Percentiles rank a stretch among this genome's conserved stretches.
Conservation (phyloP, 2,329 filamentous ascomycete genomes). For the Aureobasidium sp. region DNA sequence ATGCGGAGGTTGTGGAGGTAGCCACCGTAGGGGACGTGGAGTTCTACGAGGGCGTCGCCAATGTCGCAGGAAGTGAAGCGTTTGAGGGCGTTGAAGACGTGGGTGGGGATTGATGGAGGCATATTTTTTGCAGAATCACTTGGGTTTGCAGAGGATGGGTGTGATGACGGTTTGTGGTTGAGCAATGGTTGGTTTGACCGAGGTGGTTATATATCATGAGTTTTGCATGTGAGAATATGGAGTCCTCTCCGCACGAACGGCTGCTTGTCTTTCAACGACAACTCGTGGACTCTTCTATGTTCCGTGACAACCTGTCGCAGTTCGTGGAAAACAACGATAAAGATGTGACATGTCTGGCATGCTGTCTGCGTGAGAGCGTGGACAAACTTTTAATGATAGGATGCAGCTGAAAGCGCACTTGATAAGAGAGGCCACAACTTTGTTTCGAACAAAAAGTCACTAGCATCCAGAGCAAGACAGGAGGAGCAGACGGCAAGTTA, state of each 20-base stretch:
- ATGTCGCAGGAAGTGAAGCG: conserved; percentile 16
- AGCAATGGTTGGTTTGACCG: not conserved
- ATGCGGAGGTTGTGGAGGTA: conserved; percentile 28
- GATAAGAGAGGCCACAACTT: not conserved
- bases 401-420: not conserved
- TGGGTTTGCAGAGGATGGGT: not conserved
- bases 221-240: not conserved
- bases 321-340: not conserved
- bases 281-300: too few species aligned
- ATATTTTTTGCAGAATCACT: not conserved
- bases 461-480: not conserved
- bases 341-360: not conserved
- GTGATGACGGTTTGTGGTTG: too few species aligned
- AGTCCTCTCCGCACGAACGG: not conserved
- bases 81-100: conserved; percentile 7
- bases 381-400: not conserved
- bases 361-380: too few species aligned
- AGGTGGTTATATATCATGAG: not conserved
- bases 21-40: conserved; percentile 27
- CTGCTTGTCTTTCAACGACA: not conserved
- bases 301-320: not conserved
- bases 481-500: not conserved
- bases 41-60: conserved; percentile 29
- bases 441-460: not conserved
- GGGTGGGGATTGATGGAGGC: not conserved